Evolutionary conservation across 2,329 filamentous ascomycete species (phyloP), one percentile per base, ranked within the genome.

Genomic region (Pseudogymnoascus sp.): DNA sequence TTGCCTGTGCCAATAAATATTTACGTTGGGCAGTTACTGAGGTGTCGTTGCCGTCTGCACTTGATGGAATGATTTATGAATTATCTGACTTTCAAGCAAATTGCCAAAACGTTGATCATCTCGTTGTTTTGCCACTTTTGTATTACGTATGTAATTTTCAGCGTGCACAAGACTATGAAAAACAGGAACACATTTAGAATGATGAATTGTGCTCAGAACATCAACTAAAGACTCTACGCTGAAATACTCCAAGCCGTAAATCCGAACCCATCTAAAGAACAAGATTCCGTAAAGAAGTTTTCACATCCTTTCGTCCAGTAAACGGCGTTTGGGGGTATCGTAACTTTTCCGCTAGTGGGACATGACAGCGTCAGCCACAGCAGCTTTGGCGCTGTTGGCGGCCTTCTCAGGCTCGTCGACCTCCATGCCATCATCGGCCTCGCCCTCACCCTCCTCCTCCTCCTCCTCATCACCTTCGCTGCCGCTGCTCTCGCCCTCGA

Each of bases 401-500:
- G 67, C 64, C 62, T 72, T 71, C 59, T 72, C 70, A 43, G 68
- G 67, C 32, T 67, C 69, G 64, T 81, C 79, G 50, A 81, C 76
- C 57, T 82, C 79, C 79, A 81, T 81, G 57, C 76, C 78, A 60
- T 76, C 75, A 39, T 73, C 73, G 58, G 61, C 73, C 60, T 74
- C 77, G 20, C 70, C 73, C 58, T 76, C 75, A 35, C 82, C 84
- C 38, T 81, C 83, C 6, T 76, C 82, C 60, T 82, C 82, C 50
- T 87, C 85, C 35, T 86, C 81, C 12, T 88, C 86, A 62, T 88
- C 85, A 60, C 86, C 84, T 22, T 90, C 84, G 64, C 86, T 86
- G 32, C 88, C 88, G 66, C 85, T 85, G 67, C 85, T 90, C 73
- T 91, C 89, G 61, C 85, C 86, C 69, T 91, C 89, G 50, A 91